Percentiles rank a stretch among this genome's conserved stretches.
These are phyloP conservation scores for Pachysolen tannophilus DNA, from an alignment of 805 yeast species.

Conservation along the genomic window DNA sequence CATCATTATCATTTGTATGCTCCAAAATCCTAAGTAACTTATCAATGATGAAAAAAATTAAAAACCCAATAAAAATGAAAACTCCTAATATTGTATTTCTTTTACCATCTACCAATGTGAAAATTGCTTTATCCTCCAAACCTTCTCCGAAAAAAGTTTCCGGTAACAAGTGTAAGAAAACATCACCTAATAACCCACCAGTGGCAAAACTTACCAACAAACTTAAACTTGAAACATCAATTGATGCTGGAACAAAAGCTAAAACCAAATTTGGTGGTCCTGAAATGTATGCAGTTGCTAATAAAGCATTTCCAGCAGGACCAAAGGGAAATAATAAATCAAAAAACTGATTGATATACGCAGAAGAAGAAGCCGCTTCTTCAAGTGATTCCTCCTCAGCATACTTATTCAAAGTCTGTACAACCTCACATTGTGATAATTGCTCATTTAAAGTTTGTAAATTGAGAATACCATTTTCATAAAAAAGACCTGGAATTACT, in stretches of 20 bases:
- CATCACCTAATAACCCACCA: constrained; percentile 72
- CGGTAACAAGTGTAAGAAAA: constrained; percentile 65
- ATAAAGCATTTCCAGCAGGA: constrained; percentile 52
- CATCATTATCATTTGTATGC: constrained; percentile 23
- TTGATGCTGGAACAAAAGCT: constrained; percentile 47
- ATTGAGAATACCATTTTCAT: constrained; percentile 35
- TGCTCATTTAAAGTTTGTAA: constrained; percentile 23
- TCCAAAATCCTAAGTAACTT: constrained; percentile 46
- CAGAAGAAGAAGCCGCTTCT: constrained; percentile 11
- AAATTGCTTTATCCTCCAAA: constrained; percentile 28
- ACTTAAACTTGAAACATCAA: constrained; percentile 41
- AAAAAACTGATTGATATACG: constrained; percentile 30
- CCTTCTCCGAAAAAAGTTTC: constrained; percentile 53
- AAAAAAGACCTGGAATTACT: constrained; percentile 14
- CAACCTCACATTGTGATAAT: constrained; percentile 29
- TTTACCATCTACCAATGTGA: constrained; percentile 43
- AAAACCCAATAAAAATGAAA: constrained; percentile 53
- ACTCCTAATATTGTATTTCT: constrained; percentile 42
- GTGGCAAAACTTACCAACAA: constrained; percentile 63
- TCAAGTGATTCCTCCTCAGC: constrained; percentile 8
- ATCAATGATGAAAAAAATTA: constrained; percentile 54
- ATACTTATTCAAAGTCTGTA: constrained; percentile 26
- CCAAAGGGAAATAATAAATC: constrained; percentile 40
- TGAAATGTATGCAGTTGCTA: constrained; percentile 58
- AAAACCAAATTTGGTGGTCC: constrained; percentile 56